Conservation (phyloP, 106 monocot species). For the Cymbidium sinense region DNA sequence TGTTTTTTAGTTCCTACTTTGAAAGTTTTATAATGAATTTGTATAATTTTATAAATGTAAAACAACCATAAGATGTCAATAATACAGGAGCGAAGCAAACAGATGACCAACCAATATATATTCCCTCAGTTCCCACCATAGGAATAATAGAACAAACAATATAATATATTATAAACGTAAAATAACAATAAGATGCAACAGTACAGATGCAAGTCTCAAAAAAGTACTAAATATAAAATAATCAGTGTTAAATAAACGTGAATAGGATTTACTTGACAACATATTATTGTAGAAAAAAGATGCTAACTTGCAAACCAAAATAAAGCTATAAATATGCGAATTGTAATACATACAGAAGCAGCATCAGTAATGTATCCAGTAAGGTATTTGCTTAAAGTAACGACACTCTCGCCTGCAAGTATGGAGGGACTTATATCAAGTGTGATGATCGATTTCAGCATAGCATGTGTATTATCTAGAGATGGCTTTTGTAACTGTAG, state of each 20-base stretch:
- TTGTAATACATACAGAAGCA: constrained; percentile 46
- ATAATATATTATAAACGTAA: too few relatives aligned
- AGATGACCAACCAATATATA: too few relatives aligned
- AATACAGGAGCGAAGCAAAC: too few relatives aligned
- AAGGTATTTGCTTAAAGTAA: constrained; percentile 30
- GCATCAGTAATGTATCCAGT: constrained; percentile 41
- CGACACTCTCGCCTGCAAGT: constrained; percentile 30
- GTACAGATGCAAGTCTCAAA: not conserved
- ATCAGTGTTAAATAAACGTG: not conserved
- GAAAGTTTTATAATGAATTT: not conserved
- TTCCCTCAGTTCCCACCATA: too few relatives aligned
- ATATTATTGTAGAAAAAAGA: not conserved
- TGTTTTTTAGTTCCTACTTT: not conserved
- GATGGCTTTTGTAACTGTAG: constrained; percentile 38
- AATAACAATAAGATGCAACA: too few relatives aligned
- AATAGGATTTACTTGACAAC: not conserved
- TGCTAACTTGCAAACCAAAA: not conserved
- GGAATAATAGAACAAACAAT: too few relatives aligned
- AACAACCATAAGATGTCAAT: too few relatives aligned
- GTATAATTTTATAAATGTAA: too few relatives aligned
- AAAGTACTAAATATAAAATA: not conserved
- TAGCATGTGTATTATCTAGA: constrained; percentile 48
- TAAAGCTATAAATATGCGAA: not conserved
- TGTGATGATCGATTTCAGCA: constrained; percentile 40
- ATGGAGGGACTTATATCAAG: constrained; percentile 35